Base-by-base conservation (phyloP, 2,329 filamentous ascomycete genomes). In the Colletotrichum sojae region DNA sequence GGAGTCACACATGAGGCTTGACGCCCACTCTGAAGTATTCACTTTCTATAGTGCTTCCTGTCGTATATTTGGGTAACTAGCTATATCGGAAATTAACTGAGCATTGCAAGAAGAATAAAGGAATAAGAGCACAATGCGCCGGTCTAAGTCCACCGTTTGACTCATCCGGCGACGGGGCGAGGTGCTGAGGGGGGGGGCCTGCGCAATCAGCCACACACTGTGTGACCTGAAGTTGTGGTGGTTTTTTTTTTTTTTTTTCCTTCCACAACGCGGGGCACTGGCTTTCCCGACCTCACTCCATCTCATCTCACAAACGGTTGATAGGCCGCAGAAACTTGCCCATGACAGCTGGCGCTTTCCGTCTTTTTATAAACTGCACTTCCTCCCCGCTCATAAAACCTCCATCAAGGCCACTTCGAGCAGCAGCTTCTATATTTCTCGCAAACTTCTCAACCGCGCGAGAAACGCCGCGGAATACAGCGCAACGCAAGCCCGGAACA, bases 1-100 rank as follows among this genome's bases (percentile, higher is more conserved):
- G 51, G 61, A 58, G 43, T 59, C 45, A 64, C 20, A 52, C 43
- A 22, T 53, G 61, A 36, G 12, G 45, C 51, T 31, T 31, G 27
- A 9, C 5, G 27, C 8, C 2, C 8, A 9, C 6, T 31, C 2
- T 31, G 5, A 10, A 31, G 27, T 8, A 36, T 12, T 10, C 31
- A 36, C 31, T 36, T 36, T 36, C 10, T 1, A 3, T 2, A 3
- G 31, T 12, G 31, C 8, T 36, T 36, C 9, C 10, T 36, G 31
- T 2, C 8, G 4, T 36, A 9, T 9, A 36, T 10, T 2, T 36
- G 10, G 9, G 31, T 10, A 36, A 2, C 4, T 2, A 36, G 31
- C 31, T 3, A 10, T 10, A 10, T 36, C 10, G 0, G 5, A 36
- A 2, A 2, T 12, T 12, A 8, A 10, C 10, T 36, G 31, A 36